Conservation (phyloP, 2,329 filamentous ascomycete species). For the Pyrenochaeta sp. region DNA sequence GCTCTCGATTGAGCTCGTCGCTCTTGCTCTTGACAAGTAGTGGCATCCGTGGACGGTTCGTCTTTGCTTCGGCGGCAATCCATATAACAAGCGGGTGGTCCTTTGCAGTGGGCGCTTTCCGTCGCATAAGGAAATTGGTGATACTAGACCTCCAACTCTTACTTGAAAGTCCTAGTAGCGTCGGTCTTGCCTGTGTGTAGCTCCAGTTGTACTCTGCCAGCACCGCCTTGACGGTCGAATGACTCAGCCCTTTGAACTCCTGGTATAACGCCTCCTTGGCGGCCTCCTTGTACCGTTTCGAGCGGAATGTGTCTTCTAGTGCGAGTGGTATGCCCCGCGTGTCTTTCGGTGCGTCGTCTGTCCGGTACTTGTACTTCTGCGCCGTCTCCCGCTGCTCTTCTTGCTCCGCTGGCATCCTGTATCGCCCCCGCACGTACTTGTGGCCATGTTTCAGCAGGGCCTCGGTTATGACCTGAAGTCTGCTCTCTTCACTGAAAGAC, state of each 20-base stretch:
- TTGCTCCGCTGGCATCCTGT: conserved; percentile 47
- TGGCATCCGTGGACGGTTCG: conserved; percentile 64
- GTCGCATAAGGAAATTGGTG: conserved; percentile 73
- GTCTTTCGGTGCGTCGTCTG: conserved; percentile 39
- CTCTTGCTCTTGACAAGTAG: conserved; percentile 72
- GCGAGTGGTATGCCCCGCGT: conserved; percentile 56
- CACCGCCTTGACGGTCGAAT: conserved; percentile 78
- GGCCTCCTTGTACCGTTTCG: conserved; percentile 71
- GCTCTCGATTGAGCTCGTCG: conserved; percentile 61
- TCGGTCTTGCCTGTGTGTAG: conserved; percentile 75
- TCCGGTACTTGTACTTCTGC: conserved; percentile 46
- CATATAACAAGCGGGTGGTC: conserved; percentile 69
- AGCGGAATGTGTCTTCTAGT: conserved; percentile 72
- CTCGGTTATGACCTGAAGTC: conserved; percentile 79
- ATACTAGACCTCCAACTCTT: conserved; percentile 82
- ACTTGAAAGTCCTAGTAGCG: conserved; percentile 72
- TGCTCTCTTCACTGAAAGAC: conserved; percentile 77
- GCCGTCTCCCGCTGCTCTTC: conserved; percentile 45
- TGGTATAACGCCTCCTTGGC: conserved; percentile 73
- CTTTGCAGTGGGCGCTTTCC: conserved; percentile 64
- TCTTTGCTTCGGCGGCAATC: conserved; percentile 65
- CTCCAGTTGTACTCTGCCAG: conserved; percentile 83
- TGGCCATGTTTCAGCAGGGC: conserved; percentile 75
- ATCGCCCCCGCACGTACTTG: conserved; percentile 75
- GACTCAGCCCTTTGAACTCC: conserved; percentile 78